Evolutionary conservation across 1,139 yeast genomes (phyloP).

Genomic region (Candida gigantensis): DNA sequence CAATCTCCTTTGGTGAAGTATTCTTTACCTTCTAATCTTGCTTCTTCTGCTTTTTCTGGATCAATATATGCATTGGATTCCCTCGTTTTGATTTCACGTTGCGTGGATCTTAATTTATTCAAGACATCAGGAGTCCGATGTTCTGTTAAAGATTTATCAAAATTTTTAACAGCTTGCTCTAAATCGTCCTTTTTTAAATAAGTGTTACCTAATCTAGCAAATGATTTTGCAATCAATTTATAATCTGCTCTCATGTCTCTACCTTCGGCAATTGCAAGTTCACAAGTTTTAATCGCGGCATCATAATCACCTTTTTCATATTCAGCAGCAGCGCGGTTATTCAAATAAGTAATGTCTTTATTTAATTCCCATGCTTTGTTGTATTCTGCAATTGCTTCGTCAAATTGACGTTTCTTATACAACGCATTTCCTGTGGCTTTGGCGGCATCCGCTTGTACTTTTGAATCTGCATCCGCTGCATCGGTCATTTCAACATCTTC

Average conservation of each 20-base stretch:
- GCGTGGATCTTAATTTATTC: slow-evolving; percentile 82
- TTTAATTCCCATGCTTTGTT: slow-evolving; percentile 81
- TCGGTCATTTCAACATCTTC: slow-evolving; percentile 38
- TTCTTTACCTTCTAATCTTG: slow-evolving; percentile 90
- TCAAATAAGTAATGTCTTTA: slow-evolving; percentile 89
- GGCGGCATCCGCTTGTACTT: slow-evolving; percentile 68
- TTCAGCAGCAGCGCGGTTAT: slow-evolving; percentile 97
- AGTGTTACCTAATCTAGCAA: slow-evolving; percentile 85
- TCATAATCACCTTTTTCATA: slow-evolving; percentile 93
- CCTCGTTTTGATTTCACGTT: slow-evolving; percentile 76
- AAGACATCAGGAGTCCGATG: slow-evolving; percentile 95
- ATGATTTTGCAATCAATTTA: slow-evolving; percentile 87
- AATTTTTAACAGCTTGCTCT: slow-evolving; percentile 70
- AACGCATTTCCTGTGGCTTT: slow-evolving; percentile 86
- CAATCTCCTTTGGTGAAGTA: slow-evolving; percentile 88
- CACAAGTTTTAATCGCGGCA: slow-evolving; percentile 77
- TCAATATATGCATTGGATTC: slow-evolving; percentile 80
- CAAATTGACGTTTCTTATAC: slow-evolving; percentile 86
- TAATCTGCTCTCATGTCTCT: slow-evolving; percentile 90
- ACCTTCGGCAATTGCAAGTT: slow-evolving; percentile 83
- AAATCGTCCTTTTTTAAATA: slow-evolving; percentile 77
- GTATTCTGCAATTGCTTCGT: slow-evolving; percentile 87
- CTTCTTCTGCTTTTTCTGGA: slow-evolving; percentile 93
- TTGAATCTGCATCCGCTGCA: slow-evolving; percentile 21
- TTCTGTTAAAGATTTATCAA: slow-evolving; percentile 92